phyloP scores from a whole-genome alignment of 306 rosid species.

The Sesbania bispinosa region DNA sequence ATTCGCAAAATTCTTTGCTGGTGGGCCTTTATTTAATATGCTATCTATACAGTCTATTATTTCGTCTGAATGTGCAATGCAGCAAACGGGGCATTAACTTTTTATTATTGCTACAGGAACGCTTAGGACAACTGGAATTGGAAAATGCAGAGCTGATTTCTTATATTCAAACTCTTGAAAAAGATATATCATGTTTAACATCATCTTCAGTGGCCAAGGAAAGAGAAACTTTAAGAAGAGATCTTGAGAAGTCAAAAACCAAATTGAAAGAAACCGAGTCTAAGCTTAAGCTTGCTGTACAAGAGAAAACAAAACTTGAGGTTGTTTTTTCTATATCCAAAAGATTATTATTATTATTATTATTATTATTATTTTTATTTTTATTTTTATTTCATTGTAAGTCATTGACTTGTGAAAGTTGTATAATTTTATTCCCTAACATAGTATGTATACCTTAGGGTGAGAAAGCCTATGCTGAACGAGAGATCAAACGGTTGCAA shows the following conservation, averaged over 20 bases:
- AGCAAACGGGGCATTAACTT: conserved; percentile 2
- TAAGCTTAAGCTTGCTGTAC: conserved; percentile 76
- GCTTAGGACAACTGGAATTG: conserved; percentile 45
- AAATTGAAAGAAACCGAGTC: conserved; percentile 77
- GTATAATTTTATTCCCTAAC: conserved; percentile 17
- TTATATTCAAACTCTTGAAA: conserved; percentile 63
- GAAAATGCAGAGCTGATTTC: conserved; percentile 62
- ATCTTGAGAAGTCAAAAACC: conserved; percentile 66
- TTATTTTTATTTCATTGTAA: conserved; percentile 19
- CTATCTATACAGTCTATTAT: not conserved
- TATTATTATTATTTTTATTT: too few species aligned
- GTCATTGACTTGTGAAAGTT: conserved; percentile 6
- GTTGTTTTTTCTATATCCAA: conserved; percentile 37
- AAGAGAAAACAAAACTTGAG: conserved; percentile 92
- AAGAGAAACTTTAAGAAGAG: conserved; percentile 70
- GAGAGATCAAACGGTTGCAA: conserved; percentile 70
- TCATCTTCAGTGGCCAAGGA: conserved; percentile 73
- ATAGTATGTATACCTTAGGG: conserved; percentile 47
- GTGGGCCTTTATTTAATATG: conserved; percentile 40
- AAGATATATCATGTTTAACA: conserved; percentile 54
- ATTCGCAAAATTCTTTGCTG: conserved; percentile 44
- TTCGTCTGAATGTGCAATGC: conserved; percentile 9
- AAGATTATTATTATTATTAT: not conserved
- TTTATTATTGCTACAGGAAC: conserved; percentile 45
- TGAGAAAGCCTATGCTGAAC: conserved; percentile 70